Percentiles rank a stretch among this genome's conserved stretches.
These are phyloP conservation scores for Acidomyces sp. DNA, from an alignment of 495 filamentous ascomycete species.

Conservation along the genomic window DNA sequence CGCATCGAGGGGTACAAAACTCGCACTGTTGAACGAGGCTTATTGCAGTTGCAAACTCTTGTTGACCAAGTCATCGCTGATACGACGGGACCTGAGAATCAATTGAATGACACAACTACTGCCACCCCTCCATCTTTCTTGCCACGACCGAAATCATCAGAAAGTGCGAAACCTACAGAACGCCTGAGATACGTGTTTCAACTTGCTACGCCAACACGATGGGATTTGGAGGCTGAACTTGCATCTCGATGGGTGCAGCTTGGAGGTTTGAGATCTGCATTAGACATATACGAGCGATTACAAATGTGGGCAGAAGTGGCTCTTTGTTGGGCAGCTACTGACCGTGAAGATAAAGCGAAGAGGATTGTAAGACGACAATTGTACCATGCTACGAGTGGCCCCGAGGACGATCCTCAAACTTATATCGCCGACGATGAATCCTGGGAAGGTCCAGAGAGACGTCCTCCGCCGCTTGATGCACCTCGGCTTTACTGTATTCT, in stretches of 20 bases:
- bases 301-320: constrained; percentile 94
- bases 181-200: constrained; percentile 71
- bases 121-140: constrained; percentile 74
- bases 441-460: constrained; percentile 41
- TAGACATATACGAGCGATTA: constrained; percentile 91
- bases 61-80: constrained; percentile 94
- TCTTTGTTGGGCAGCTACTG: constrained; percentile 69
- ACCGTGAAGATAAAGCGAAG: constrained; percentile 71
- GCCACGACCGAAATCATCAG: constrained; percentile 57
- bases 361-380: constrained; percentile 63
- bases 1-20: constrained; percentile 76
- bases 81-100: constrained; percentile 38
- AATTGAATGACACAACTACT: constrained; percentile 11
- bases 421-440: constrained; percentile 34
- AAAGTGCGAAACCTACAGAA: constrained; percentile 63
- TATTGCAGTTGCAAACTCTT: constrained; percentile 88
- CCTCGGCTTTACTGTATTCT: constrained; percentile 87
- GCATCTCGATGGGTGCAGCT: constrained; percentile 80
- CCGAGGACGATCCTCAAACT: constrained; percentile 33
- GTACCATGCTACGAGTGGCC: constrained; percentile 44
- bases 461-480: constrained; percentile 64
- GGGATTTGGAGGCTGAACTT: constrained; percentile 88
- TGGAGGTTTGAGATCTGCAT: constrained; percentile 73
- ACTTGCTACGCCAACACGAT: constrained; percentile 69
- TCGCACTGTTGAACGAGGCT: constrained; percentile 72